Evolutionary conservation across 768 basidiomycete genomes (phyloP), one percentile per base, ranked within the genome.

Genomic region (Dioszegia crocea): DNA sequence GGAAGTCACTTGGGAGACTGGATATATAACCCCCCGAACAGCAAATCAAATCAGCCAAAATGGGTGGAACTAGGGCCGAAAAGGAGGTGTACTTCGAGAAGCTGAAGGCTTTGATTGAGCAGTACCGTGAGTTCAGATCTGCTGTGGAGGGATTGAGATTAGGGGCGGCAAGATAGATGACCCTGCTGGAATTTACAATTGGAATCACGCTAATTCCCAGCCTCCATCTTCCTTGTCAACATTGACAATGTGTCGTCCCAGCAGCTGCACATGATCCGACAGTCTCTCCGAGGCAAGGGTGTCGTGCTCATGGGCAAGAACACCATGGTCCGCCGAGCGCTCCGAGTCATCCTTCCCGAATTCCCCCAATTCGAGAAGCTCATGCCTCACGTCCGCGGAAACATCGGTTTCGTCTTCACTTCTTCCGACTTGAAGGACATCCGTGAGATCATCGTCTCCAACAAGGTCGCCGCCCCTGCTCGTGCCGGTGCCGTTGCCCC

Each of bases 241-340:
- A 92, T 99, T 78, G 96, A 98, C 86, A 99, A 98, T 81, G 96
- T 99, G 77, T 90, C 92, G 59, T 97, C 93, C 62, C 96, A 97
- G 84, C 96, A 99, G 82, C 93, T 97, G 88, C 92, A 96, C 91
- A 89, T 83, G 88, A 78, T 77, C 71, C 74, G 77, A 60, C 69
- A 79, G 67, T 83, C 93, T 50, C 91, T 99, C 79, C 91, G 96
- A 72, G 91, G 92, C 75, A 91, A 89, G 79, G 96, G 90, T 82
- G 81, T 92, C 61, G 92, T 99, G 67, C 80, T 99, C 72, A 99
- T 99, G 96, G 96, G 96, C 77, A 99, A 99, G 83, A 99, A 99
- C 86, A 99, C 96, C 77, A 97, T 98, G 94, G 93, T 99, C 73
- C 90, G 96, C 82, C 91, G 96, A 73, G 96, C 92, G 61, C 84